These are phyloP conservation scores for Blastobotrys aristatus DNA, from an alignment of 1,139 yeast species.

Conservation along the genomic window DNA sequence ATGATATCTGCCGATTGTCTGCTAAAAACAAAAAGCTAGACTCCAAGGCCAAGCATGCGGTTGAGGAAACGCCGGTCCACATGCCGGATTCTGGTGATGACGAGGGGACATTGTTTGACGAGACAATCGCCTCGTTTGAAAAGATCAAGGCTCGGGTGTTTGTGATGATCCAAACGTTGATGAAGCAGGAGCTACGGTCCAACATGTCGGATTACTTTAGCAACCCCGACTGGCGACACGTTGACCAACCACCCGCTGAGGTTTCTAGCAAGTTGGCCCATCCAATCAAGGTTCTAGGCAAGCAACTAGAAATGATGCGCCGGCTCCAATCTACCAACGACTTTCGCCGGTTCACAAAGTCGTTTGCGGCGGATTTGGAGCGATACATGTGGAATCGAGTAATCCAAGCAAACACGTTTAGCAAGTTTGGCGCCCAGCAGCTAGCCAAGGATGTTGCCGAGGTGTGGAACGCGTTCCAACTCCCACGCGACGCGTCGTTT, in stretches of 20 bases:
- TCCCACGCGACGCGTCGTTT: constrained; percentile 31
- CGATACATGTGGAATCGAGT: constrained; percentile 52
- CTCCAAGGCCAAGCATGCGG: constrained; percentile 15
- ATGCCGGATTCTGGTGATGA: constrained; percentile 29
- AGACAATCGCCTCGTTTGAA: constrained; percentile 46
- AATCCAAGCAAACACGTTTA: constrained; percentile 61
- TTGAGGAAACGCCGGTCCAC: constrained; percentile 12
- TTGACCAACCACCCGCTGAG: constrained; percentile 15
- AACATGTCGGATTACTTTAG: constrained; percentile 51
- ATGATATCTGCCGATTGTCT: constrained; percentile 30
- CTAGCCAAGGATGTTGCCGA: constrained; percentile 49
- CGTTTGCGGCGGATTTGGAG: constrained; percentile 45
- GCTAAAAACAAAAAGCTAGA: constrained; percentile 17
- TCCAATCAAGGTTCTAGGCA: constrained; percentile 38
- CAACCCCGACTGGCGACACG: constrained; percentile 26
- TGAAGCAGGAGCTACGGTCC: constrained; percentile 47
- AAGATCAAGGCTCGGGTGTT: constrained; percentile 40
- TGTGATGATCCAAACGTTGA: constrained; percentile 41
- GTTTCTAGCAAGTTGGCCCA: constrained; percentile 36
- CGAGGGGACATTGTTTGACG: constrained; percentile 51
- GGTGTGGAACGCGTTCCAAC: constrained; percentile 34
- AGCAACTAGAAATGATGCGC: constrained; percentile 38
- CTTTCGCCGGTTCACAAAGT: constrained; percentile 26
- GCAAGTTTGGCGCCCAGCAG: constrained; percentile 50
- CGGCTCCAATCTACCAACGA: constrained; percentile 34